phyloP scores from a whole-genome alignment of 1,139 yeast species.

The Pichia sp. region DNA sequence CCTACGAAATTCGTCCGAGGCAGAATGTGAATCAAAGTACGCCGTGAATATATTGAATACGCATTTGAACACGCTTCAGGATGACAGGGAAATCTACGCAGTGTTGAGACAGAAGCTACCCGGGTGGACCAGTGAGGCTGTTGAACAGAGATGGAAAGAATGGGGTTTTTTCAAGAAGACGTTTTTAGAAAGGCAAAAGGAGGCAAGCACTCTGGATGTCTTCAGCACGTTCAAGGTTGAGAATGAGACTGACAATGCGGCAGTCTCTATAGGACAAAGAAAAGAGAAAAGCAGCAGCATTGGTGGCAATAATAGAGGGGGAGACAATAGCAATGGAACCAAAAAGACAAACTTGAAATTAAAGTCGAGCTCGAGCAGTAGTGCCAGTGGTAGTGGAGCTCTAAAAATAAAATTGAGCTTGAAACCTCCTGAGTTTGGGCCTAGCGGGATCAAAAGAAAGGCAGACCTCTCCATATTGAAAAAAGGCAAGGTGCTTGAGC shows the following conservation, averaged over 20 bases:
- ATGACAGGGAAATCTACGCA: slow-evolving; percentile 21
- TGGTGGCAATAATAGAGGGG: too few relatives aligned
- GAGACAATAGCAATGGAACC: too few relatives aligned
- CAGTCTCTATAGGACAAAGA: not conserved
- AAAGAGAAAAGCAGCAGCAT: not conserved
- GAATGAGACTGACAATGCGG: slow-evolving; percentile 1
- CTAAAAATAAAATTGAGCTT: slow-evolving; percentile 13
- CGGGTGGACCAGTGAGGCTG: slow-evolving; percentile 22
- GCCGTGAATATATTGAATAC: slow-evolving; percentile 18
- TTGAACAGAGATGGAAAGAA: slow-evolving; percentile 21
- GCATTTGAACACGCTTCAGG: slow-evolving; percentile 24
- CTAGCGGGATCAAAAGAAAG: not conserved
- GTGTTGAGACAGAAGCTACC: slow-evolving; percentile 11
- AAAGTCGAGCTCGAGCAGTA: not conserved
- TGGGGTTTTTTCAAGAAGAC: slow-evolving; percentile 25
- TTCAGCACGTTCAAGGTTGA: not conserved
- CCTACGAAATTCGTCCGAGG: slow-evolving; percentile 22
- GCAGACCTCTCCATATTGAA: not conserved
- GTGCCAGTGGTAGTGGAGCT: not conserved
- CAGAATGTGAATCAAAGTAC: slow-evolving; percentile 25
- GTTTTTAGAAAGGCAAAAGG: slow-evolving; percentile 2
- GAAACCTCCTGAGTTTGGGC: slow-evolving; percentile 2
- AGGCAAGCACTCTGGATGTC: slow-evolving; percentile 11
- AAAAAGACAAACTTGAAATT: not conserved
- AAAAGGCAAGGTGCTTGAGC: not conserved